Evolutionary conservation across 805 yeast species (phyloP).

Genomic region (Vanderwaltozyma polyspora): DNA sequence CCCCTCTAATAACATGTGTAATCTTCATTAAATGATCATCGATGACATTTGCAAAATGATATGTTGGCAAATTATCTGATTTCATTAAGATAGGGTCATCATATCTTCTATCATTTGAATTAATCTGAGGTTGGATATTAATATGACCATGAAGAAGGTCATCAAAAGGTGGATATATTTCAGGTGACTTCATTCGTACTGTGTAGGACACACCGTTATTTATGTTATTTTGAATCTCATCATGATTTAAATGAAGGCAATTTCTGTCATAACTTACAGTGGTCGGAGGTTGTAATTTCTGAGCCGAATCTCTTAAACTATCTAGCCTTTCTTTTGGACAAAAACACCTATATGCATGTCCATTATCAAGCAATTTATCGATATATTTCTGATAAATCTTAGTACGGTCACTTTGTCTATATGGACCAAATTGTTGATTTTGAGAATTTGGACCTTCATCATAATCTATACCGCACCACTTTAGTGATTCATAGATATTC

Average conservation of each 20-base stretch:
- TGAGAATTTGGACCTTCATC: constrained; percentile 82
- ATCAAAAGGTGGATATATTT: constrained; percentile 47
- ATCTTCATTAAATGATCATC: constrained; percentile 91
- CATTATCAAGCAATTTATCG: constrained; percentile 43
- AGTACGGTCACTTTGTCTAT: constrained; percentile 73
- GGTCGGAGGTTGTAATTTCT: constrained; percentile 71
- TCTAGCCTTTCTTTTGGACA: constrained; percentile 74
- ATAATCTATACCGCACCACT: constrained; percentile 62
- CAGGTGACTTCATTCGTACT: constrained; percentile 71
- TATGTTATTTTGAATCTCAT: constrained; percentile 31
- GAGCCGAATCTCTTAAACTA: constrained; percentile 59
- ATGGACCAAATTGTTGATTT: constrained; percentile 81
- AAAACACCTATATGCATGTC: constrained; percentile 76
- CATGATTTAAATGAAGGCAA: constrained; percentile 40
- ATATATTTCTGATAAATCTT: constrained; percentile 55
- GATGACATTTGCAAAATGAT: constrained; percentile 90
- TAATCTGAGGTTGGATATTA: constrained; percentile 70
- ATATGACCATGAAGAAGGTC: constrained; percentile 74
- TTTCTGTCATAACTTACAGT: constrained; percentile 85
- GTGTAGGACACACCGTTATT: constrained; percentile 34
- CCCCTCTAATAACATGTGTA: constrained; percentile 93
- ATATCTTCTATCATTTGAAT: constrained; percentile 56
- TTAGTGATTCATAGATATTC: constrained; percentile 60
- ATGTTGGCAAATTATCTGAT: constrained; percentile 93
- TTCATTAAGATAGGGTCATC: constrained; percentile 87